phyloP scores from a whole-genome alignment of 257 asterid genomes.

The Lycium ferocissimum region DNA sequence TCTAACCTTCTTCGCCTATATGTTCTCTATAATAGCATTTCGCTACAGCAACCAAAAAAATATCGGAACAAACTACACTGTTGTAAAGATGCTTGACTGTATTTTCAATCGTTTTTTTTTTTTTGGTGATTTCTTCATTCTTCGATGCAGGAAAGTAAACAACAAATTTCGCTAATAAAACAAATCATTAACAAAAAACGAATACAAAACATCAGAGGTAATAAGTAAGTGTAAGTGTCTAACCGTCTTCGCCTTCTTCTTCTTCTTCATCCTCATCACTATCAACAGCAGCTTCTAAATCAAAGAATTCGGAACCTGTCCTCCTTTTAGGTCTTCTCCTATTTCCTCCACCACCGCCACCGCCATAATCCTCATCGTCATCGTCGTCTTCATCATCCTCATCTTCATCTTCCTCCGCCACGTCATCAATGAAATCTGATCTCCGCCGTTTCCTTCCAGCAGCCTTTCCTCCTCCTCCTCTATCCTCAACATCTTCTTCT shows the following conservation, averaged over 20 bases:
- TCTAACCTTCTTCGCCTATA: slow-evolving; percentile 80
- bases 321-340: slow-evolving; percentile 51
- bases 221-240: slow-evolving; percentile 28
- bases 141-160: background rate
- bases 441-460: slow-evolving; percentile 67
- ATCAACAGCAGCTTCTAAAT: slow-evolving; percentile 79
- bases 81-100: too few relatives aligned
- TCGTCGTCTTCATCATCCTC: slow-evolving; percentile 71
- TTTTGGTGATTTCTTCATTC: background rate
- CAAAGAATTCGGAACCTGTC: slow-evolving; percentile 64
- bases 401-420: slow-evolving; percentile 84
- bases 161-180: background rate
- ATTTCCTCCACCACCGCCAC: slow-evolving; percentile 39
- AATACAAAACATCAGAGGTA: background rate
- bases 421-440: slow-evolving; percentile 75
- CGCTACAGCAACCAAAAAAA: too few relatives aligned
- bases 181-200: background rate
- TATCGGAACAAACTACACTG: too few relatives aligned
- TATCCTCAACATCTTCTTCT: slow-evolving; percentile 70
- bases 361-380: slow-evolving; percentile 67
- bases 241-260: slow-evolving; percentile 93
- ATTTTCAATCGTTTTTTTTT: background rate
- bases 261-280: slow-evolving; percentile 95
- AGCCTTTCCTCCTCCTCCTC: slow-evolving; percentile 47
- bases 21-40: too few relatives aligned